Evolutionary conservation across 192 early-diverging fungal genomes (phyloP), one percentile per base, ranked within the genome.

Genomic region (Coemansia sp.): DNA sequence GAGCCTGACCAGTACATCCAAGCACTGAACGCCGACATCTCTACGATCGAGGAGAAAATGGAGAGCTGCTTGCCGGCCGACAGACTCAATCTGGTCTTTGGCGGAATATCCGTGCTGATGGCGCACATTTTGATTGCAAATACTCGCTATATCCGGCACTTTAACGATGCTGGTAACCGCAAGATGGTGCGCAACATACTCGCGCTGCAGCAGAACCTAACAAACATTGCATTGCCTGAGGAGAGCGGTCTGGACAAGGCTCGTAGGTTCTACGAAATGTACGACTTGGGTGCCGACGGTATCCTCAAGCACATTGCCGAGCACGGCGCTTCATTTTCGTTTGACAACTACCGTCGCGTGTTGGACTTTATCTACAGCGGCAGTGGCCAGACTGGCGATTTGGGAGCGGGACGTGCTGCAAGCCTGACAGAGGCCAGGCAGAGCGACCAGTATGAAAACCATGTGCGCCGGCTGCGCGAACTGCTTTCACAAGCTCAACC

Each of bases 1-100:
- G 96, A 97, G 63, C 95, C 95, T 3, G 96, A 98, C 72, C 90
- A 90, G 40, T 97, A 95, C 80, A 89, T 98, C 38, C 87, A 91
- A 64, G 74, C 87, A 22, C 87, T 97, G 20, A 98, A 96, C 69
- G 73, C 89, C 49, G 93, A 96, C 50, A 72, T 97, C 20, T 86
- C 91, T 22, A 83, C 87, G 13, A 82, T 90, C 38, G 93, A 98
- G 71, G 95, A 95, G 47, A 85, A 86, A 34, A 79, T 94, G 46
- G 78, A 76, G 60, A 76, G 78, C 3, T 88, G 88, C 16, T 67
- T 97, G 57, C 89, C 92, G 0, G 43, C 81, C 10, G 75, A 84
- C 64, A 89, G 90, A 49, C 84, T 90, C 18, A 83, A 87, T 31
- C 92, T 96, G 69, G 74, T 95, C 20, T 95, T 95, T 87, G 92